Evolutionary conservation across 2,329 filamentous ascomycete genomes (phyloP).

Genomic region (Monosporascus sp.): DNA sequence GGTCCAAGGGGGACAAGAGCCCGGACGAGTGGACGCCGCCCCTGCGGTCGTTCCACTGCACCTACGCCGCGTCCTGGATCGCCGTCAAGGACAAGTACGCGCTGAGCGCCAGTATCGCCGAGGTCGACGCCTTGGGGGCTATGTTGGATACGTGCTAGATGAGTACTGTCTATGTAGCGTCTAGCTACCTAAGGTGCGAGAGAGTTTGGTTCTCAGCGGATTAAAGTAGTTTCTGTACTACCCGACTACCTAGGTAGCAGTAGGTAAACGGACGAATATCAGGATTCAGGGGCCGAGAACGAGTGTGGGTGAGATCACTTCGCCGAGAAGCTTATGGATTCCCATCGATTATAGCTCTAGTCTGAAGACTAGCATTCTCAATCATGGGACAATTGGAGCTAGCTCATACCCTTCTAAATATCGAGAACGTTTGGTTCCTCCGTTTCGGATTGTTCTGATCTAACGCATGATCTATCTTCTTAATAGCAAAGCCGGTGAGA

Average conservation of each 20-base stretch:
- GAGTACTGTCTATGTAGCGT: background rate
- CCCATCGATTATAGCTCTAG: too few species aligned
- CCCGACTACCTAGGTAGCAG: too few species aligned
- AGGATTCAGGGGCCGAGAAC: too few species aligned
- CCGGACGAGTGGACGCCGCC: slow-evolving; percentile 76
- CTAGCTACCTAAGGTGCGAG: background rate
- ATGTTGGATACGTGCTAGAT: slow-evolving; percentile 62
- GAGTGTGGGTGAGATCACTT: too few species aligned
- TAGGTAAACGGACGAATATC: too few species aligned
- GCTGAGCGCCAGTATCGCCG: slow-evolving; percentile 64
- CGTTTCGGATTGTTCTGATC: background rate
- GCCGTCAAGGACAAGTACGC: slow-evolving; percentile 70
- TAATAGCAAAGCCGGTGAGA: too few species aligned
- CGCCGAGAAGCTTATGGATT: too few species aligned
- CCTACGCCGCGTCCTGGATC: slow-evolving; percentile 72
- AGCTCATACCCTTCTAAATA: background rate
- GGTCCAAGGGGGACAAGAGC: slow-evolving; percentile 65
- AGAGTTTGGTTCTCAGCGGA: too few species aligned
- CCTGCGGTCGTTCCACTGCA: slow-evolving; percentile 66
- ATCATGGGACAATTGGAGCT: too few species aligned
- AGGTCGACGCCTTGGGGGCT: slow-evolving; percentile 62
- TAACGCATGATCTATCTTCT: background rate
- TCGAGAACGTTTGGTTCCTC: background rate
- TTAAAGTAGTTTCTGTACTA: background rate
- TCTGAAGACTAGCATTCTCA: too few species aligned